These are phyloP conservation scores for Yamadazyma pseudoaaseri DNA, from an alignment of 1,139 yeast species.

Conservation along the genomic window DNA sequence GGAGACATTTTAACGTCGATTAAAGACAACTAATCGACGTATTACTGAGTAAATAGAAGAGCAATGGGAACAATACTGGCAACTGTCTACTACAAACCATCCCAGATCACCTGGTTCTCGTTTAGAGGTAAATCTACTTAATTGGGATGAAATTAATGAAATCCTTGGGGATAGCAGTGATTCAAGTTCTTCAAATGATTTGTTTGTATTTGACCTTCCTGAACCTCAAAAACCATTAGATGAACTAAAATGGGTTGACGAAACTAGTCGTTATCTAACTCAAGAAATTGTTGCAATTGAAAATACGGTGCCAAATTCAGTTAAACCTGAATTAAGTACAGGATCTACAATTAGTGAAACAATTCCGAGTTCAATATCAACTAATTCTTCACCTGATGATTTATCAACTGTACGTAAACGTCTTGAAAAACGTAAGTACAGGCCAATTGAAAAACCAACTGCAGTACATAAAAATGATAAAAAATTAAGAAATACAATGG, in stretches of 20 bases:
- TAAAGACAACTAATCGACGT: not conserved
- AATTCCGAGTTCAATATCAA: too few relatives aligned
- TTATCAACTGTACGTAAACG: slow-evolving; percentile 9
- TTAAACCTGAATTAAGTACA: too few relatives aligned
- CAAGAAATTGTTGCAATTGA: not conserved
- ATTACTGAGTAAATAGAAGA: not conserved
- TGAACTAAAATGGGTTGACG: not conserved
- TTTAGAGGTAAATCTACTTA: not conserved
- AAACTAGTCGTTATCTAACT: not conserved
- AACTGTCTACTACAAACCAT: not conserved
- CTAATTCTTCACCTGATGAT: not conserved
- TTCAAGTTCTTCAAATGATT: not conserved
- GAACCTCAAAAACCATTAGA: not conserved
- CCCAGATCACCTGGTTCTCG: not conserved
- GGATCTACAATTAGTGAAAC: not conserved
- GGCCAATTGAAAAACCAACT: not conserved
- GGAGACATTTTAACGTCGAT: not conserved
- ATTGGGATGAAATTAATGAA: slow-evolving; percentile 1
- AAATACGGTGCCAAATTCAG: too few relatives aligned
- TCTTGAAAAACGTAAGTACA: slow-evolving; percentile 7
- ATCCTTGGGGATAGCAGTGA: not conserved
- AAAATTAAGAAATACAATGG: slow-evolving; percentile 18
- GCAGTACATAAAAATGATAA: slow-evolving; percentile 8
- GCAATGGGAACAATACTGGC: not conserved
- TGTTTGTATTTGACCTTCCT: not conserved